Conservation (phyloP, 441 rosid species). For the Daphne laureola region DNA sequence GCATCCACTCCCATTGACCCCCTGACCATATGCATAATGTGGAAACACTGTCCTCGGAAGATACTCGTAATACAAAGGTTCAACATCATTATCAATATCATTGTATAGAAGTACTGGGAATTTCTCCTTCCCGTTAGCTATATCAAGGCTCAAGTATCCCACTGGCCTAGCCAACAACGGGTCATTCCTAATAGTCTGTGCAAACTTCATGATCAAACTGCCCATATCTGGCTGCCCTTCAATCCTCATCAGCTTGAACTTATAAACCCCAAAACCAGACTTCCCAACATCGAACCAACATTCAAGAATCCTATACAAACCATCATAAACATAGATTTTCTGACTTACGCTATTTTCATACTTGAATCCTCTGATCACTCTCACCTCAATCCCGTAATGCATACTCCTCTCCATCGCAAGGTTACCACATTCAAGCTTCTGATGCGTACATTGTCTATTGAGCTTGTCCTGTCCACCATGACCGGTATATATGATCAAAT, state of each 20-base stretch:
- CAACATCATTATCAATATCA: conserved; percentile 66
- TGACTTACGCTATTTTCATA: conserved; percentile 38
- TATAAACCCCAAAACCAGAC: conserved; percentile 88
- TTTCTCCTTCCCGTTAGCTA: conserved; percentile 56
- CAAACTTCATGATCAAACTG: conserved; percentile 52
- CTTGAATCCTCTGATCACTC: conserved; percentile 74
- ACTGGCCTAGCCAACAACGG: conserved; percentile 56
- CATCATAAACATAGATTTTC: conserved; percentile 72
- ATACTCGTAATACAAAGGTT: conserved; percentile 79
- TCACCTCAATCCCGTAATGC: conserved; percentile 72
- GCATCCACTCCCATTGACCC: conserved; percentile 50
- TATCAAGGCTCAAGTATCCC: conserved; percentile 78
- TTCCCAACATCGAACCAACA: conserved; percentile 93
- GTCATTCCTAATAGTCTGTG: conserved; percentile 41
- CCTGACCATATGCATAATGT: conserved; percentile 26
- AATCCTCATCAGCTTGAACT: conserved; percentile 62
- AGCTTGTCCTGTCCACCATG: conserved; percentile 72
- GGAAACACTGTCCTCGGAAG: conserved; percentile 59
- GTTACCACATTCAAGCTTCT: conserved; percentile 73
- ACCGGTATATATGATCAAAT: conserved; percentile 58
- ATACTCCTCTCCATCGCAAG: conserved; percentile 72
- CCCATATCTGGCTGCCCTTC: conserved; percentile 89
- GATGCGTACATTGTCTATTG: conserved; percentile 47
- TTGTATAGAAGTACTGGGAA: conserved; percentile 61
- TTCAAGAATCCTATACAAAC: conserved; percentile 61